A percentile compares a stretch with the other conserved stretches of the same genome.
Evolutionary conservation across 75 land plant species (phyloP).

Genomic region (Sequoia sempervirens): DNA sequence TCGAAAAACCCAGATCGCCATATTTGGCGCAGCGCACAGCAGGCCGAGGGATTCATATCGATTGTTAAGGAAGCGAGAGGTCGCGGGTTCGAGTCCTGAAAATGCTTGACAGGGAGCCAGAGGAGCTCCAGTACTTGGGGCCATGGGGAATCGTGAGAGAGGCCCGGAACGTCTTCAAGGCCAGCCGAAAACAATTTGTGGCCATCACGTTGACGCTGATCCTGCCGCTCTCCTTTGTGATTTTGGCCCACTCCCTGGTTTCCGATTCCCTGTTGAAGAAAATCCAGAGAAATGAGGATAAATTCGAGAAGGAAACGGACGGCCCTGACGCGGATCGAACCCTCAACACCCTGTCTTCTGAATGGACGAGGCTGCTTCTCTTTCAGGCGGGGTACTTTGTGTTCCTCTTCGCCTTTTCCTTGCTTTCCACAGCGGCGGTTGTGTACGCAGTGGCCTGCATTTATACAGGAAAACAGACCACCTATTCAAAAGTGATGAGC

Average conservation of each 20-base stretch:
- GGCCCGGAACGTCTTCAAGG: constrained; percentile 48
- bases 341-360: constrained; percentile 14
- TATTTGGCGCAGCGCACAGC: not conserved
- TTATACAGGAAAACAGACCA: constrained; percentile 72
- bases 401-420: constrained; percentile 85
- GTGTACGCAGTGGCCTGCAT: constrained; percentile 95
- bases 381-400: constrained; percentile 57
- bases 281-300: constrained; percentile 21
- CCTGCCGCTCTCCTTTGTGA: constrained; percentile 79
- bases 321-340: constrained; percentile 7
- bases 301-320: constrained; percentile 7
- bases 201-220: constrained; percentile 61
- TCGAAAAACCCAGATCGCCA: not conserved
- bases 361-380: constrained; percentile 36
- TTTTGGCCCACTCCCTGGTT: constrained; percentile 74
- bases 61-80: not conserved
- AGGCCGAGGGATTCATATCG: not conserved
- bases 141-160: constrained; percentile 44
- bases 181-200: constrained; percentile 40
- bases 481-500: constrained; percentile 47
- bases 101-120: constrained; percentile 56
- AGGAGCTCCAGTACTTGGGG: constrained; percentile 60
- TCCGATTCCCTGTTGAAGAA: constrained; percentile 60
- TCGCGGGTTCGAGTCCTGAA: not conserved
- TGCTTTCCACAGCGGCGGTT: constrained; percentile 88